Evolutionary conservation across 495 filamentous ascomycete species (phyloP).

Genomic region (Arthonia radiata): DNA sequence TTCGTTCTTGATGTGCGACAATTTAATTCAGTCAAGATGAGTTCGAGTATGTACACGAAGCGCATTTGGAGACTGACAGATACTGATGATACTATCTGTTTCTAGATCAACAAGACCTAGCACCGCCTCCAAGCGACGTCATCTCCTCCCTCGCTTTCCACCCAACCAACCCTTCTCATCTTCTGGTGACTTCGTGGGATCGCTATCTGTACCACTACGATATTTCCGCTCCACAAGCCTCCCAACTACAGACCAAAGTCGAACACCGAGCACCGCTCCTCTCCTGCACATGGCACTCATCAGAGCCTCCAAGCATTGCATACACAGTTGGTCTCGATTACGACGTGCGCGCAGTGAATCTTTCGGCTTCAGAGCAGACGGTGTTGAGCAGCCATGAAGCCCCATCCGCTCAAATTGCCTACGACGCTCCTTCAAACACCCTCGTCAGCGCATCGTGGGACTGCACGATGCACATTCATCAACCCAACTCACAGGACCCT

Average conservation of each 20-base stretch:
- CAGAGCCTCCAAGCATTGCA: no score
- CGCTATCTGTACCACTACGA: conserved; percentile 81
- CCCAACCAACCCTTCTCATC: conserved; percentile 31
- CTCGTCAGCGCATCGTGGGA: conserved; percentile 90
- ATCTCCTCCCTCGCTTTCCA: conserved; percentile 74
- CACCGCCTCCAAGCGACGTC: conserved; percentile 59
- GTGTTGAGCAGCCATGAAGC: conserved; percentile 54
- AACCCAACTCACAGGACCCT: conserved; percentile 19
- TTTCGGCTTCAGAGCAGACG: conserved; percentile 40
- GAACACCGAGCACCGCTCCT: conserved; percentile 70
- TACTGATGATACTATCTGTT: conserved; percentile 1
- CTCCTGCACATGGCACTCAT: no score
- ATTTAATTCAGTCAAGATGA: conserved; percentile 2
- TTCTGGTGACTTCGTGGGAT: conserved; percentile 90
- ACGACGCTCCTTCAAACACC: conserved; percentile 17
- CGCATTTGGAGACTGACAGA: conserved; percentile 2
- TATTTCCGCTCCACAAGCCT: no score
- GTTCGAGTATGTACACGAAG: conserved; percentile 3
- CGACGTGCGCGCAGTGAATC: no score
- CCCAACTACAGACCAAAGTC: conserved; percentile 36
- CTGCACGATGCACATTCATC: conserved; percentile 63
- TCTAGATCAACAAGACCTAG: conserved; percentile 37
- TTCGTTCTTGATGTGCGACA: no score
- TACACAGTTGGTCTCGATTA: conserved; percentile 70
- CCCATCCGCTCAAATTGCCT: conserved; percentile 34